Base-by-base conservation (phyloP, 495 filamentous ascomycete genomes). In the Penicillium psychrofluorescens region DNA sequence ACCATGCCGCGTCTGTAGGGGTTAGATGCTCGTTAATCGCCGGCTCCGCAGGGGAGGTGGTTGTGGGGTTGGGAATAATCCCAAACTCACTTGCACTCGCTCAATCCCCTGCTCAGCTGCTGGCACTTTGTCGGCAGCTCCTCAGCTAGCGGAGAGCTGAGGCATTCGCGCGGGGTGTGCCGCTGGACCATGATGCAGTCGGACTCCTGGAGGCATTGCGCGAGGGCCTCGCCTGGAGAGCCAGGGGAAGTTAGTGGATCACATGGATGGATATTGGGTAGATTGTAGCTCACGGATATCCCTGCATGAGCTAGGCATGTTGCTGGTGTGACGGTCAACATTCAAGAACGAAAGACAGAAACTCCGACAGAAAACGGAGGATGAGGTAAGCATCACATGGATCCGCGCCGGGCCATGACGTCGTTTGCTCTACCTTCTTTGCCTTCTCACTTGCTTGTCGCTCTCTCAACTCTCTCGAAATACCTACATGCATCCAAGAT, bases 301-400 rank as follows among this genome's bases (percentile, higher is more conserved):
- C 76, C 87, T 86, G 75, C 92, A 98, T 45, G 90, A 95, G 62
- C 84, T 86, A 22, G 92, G 92, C 92, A 98, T 98, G 40, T 55
- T 81, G 67, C 10, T 12, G 9, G 32, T 34, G 22, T 22, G 22
- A 22, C 6, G 2, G 22, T 22, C 22, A 34, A 12, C 9, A 34
- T 34, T 10, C 32, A 6, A 6, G 10, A 12, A 6, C 1, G 10
- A 12, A 12, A 34, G 29, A 36, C 46, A 41, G 53, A 46, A 58
- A 58, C 60, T 44, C 55, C 29, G 42, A 51, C 42, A 35, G 39
- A 44, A 54, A 50, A 46, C 16, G 38, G 11, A 41, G 54, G 61
- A 67, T 70, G 59, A 70, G 51, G 49, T 66, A 67, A 67, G 59
- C 58, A 45, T 51, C 44, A 50, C 61, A 66, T 64, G 64, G 53